A percentile compares a stretch with the other conserved stretches of the same genome.
Evolutionary conservation across 495 filamentous ascomycete species (phyloP).

Genomic region (Penicillium coffeae): DNA sequence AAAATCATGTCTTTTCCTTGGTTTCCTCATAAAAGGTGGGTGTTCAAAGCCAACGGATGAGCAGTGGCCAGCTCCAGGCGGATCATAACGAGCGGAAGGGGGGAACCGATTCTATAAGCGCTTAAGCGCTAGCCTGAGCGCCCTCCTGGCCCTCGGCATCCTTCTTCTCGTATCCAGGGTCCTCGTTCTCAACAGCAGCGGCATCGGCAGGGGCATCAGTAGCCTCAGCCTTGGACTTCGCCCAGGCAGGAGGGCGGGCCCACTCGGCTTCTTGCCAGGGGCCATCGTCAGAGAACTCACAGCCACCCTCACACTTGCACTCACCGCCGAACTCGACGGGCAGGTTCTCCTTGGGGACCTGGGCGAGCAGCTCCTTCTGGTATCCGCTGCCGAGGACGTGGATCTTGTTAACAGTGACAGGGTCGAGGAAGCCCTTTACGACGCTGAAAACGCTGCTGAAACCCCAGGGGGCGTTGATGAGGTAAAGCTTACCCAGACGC

Average conservation of each 20-base stretch:
- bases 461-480: constrained; percentile 97
- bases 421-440: constrained; percentile 89
- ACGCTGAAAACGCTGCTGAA: constrained; percentile 79
- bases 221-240: constrained; percentile 32
- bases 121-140: constrained; percentile 32
- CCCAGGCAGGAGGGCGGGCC: constrained; percentile 68
- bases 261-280: constrained; percentile 86
- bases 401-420: constrained; percentile 94
- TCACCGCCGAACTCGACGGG: constrained; percentile 80
- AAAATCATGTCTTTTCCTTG: neutral
- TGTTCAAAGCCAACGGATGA: neutral
- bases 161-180: constrained; percentile 31
- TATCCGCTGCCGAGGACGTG: constrained; percentile 80
- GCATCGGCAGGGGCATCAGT: constrained; percentile 12
- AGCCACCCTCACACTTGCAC: constrained; percentile 81
- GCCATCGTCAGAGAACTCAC: constrained; percentile 80
- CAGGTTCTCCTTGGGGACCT: constrained; percentile 88
- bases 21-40: neutral
- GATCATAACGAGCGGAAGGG: constrained; percentile 9
- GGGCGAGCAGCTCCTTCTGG: constrained; percentile 73
- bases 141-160: constrained; percentile 26
- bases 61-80: constrained; percentile 4
- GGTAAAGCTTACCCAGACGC: constrained; percentile 79
- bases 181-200: constrained; percentile 23
- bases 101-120: constrained; percentile 6